phyloP scores from a whole-genome alignment of 352 stramenopile genomes.

The Globisporangium viniferum region DNA sequence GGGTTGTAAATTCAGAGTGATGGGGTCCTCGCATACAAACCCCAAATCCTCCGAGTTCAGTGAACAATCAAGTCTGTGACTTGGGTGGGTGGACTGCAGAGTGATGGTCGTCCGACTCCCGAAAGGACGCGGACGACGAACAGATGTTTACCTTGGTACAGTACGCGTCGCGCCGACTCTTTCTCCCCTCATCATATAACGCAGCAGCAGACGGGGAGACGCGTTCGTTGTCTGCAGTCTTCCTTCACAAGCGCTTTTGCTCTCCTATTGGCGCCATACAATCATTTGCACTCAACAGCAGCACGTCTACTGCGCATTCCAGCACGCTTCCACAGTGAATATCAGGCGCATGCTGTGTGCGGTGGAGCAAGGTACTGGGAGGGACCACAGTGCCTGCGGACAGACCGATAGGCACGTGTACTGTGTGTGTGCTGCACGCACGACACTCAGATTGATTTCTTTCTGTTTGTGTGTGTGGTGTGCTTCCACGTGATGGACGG shows the following conservation, averaged over 20 bases:
- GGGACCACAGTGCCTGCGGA: background rate
- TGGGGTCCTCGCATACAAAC: background rate
- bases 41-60: background rate
- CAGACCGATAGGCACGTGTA: background rate
- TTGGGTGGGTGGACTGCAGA: background rate
- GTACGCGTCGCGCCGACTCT: background rate
- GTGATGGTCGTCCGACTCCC: background rate
- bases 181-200: background rate
- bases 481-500: background rate
- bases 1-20: background rate
- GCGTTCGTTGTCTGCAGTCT: background rate
- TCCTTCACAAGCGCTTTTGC: background rate
- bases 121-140: conserved; percentile 1
- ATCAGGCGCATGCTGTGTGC: no score
- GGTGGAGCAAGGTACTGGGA: background rate
- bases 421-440: background rate
- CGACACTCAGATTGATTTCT: background rate
- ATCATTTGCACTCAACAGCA: background rate
- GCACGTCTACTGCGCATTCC: background rate
- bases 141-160: background rate
- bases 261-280: background rate
- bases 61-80: background rate
- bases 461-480: background rate
- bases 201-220: background rate
- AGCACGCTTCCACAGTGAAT: background rate